Conservation (phyloP, 192 early-diverging fungal genomes). For the Coemansia sp. region DNA sequence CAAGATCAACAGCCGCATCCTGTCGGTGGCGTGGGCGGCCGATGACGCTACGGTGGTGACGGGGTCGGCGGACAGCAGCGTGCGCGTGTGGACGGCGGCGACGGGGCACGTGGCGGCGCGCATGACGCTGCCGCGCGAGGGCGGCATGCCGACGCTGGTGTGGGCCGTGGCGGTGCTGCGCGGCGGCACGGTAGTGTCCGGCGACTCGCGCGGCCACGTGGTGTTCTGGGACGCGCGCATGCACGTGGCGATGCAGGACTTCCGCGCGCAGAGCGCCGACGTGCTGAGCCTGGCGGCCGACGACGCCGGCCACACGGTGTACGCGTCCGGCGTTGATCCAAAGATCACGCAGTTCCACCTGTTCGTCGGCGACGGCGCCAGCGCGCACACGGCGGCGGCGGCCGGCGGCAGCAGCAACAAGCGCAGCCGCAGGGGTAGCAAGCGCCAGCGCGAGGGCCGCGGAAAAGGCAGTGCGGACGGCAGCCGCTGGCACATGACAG, state of each 20-base stretch:
- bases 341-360: slow-evolving; percentile 71
- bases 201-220: slow-evolving; percentile 88
- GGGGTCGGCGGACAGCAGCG: slow-evolving; percentile 78
- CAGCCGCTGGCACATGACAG: slow-evolving; percentile 74
- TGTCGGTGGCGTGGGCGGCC: slow-evolving; percentile 83
- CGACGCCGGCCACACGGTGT: slow-evolving; percentile 67
- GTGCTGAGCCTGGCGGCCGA: slow-evolving; percentile 78
- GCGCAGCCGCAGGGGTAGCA: no score
- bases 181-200: slow-evolving; percentile 78
- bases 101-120: slow-evolving; percentile 57
- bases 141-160: slow-evolving; percentile 78
- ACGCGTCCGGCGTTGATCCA: slow-evolving; percentile 87
- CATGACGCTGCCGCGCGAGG: slow-evolving; percentile 74
- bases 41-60: slow-evolving; percentile 69
- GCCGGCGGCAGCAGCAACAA: no score
- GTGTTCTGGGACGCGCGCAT: slow-evolving; percentile 80
- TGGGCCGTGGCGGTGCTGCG: slow-evolving; percentile 73
- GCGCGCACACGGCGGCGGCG: not conserved
- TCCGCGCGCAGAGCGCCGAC: slow-evolving; percentile 80
- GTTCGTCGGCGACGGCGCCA: slow-evolving; percentile 31
- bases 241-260: slow-evolving; percentile 65
- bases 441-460: not conserved
- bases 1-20: slow-evolving; percentile 61
- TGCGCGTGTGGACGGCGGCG: slow-evolving; percentile 67
- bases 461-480: no score